Percentiles rank a stretch among this genome's conserved stretches.
Conservation (phyloP, 2,329 filamentous ascomycete genomes). For the Verticillium nonalfalfae region DNA sequence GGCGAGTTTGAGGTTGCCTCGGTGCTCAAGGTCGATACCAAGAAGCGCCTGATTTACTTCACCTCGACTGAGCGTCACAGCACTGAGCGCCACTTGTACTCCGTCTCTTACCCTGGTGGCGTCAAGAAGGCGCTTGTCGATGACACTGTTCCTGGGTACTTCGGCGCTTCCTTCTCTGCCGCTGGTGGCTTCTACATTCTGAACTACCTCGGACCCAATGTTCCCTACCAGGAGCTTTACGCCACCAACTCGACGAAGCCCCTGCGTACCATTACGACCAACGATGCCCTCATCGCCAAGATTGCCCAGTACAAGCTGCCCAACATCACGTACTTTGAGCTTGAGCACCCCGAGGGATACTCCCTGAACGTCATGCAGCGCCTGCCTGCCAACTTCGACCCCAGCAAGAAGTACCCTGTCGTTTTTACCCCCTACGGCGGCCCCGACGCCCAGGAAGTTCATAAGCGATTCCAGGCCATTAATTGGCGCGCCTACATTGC, state of each 20-base stretch:
- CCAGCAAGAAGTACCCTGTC: constrained; percentile 57
- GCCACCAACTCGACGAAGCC: constrained; percentile 42
- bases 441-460: constrained; percentile 55
- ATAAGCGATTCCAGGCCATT: constrained; percentile 47
- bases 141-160: constrained; percentile 50
- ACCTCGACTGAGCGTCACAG: constrained; percentile 58
- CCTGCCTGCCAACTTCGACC: constrained; percentile 58
- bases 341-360: constrained; percentile 55
- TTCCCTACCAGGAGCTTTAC: constrained; percentile 65
- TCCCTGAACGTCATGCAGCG: constrained; percentile 58
- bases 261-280: constrained; percentile 53
- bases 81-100: constrained; percentile 63
- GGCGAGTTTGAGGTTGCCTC: constrained; percentile 60
- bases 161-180: constrained; percentile 59
- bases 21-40: constrained; percentile 53
- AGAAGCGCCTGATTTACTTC: constrained; percentile 54
- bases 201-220: constrained; percentile 57
- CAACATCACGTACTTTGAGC: constrained; percentile 57
- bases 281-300: constrained; percentile 45
- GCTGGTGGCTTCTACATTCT: constrained; percentile 59
- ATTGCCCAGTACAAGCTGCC: constrained; percentile 56
- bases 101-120: constrained; percentile 50
- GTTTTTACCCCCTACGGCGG: constrained; percentile 65
- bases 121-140: constrained; percentile 56
- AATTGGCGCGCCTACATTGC: constrained; percentile 58